Conservation (phyloP, 2,329 filamentous ascomycete species). For the Sclerotinia sclerotiorum region DNA sequence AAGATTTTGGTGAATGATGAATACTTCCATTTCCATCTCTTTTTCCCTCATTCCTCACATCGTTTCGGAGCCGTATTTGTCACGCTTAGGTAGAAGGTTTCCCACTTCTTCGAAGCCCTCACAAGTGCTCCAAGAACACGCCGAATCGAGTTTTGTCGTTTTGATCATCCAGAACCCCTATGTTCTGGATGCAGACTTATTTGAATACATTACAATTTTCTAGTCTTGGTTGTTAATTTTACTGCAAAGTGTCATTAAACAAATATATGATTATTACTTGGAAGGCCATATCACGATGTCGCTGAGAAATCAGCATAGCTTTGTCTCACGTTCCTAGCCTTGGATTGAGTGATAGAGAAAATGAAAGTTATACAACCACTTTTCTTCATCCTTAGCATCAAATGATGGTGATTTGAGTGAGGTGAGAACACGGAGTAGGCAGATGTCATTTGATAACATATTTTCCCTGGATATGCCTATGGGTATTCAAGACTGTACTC, state of each 20-base stretch:
- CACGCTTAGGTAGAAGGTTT: constrained; percentile 35
- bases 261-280: neutral
- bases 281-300: neutral
- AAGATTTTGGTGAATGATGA: constrained; percentile 4
- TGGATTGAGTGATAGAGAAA: neutral
- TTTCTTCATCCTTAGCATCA: neutral
- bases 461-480: neutral
- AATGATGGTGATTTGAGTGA: neutral
- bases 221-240: too few species aligned
- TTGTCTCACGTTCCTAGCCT: too few species aligned
- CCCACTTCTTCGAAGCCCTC: constrained; percentile 36
- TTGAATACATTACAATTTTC: constrained; percentile 7
- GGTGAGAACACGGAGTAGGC: too few species aligned
- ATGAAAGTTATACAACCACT: neutral
- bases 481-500: neutral
- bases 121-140: constrained; percentile 36
- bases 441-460: neutral
- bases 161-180: constrained; percentile 11
- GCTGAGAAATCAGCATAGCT: neutral
- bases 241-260: too few species aligned
- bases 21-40: neutral
- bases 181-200: constrained; percentile 17
- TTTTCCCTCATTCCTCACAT: neutral
- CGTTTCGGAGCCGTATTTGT: constrained; percentile 35
- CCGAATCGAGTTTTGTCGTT: constrained; percentile 8